A percentile compares a stretch with the other conserved stretches of the same genome.
Conservation (phyloP, 306 rosid genomes). For the Cucurbita pepo region DNA sequence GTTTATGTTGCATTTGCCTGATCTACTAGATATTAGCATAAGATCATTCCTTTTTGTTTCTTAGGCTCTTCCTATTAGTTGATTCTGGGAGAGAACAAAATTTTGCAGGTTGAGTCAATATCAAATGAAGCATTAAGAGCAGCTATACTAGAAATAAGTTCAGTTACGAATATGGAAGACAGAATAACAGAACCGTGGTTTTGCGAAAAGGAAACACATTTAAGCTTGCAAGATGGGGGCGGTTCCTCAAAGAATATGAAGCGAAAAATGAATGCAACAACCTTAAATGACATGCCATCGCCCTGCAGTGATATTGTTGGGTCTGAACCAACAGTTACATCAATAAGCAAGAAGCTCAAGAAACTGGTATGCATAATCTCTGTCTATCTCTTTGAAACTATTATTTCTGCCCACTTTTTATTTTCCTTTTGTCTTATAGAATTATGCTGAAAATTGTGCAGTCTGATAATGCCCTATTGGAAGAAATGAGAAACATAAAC, state of each 20-base stretch:
- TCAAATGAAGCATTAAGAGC: neutral
- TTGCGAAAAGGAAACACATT: neutral
- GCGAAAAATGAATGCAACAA: neutral
- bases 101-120: neutral
- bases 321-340: neutral
- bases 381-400: neutral
- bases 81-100: neutral
- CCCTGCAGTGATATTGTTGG: neutral
- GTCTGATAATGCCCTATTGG: neutral
- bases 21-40: neutral
- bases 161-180: neutral
- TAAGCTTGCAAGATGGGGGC: neutral
- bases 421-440: neutral
- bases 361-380: neutral
- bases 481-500: conserved; percentile 4
- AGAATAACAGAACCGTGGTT: neutral
- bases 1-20: neutral
- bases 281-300: neutral
- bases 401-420: neutral
- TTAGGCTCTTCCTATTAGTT: neutral
- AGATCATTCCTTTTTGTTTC: neutral
- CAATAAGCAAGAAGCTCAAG: neutral
- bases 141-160: neutral
- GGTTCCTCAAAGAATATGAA: neutral
- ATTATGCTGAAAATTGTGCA: neutral